phyloP scores from a whole-genome alignment of 2,329 filamentous ascomycete species.

The Lasiodiplodia theobromae region DNA sequence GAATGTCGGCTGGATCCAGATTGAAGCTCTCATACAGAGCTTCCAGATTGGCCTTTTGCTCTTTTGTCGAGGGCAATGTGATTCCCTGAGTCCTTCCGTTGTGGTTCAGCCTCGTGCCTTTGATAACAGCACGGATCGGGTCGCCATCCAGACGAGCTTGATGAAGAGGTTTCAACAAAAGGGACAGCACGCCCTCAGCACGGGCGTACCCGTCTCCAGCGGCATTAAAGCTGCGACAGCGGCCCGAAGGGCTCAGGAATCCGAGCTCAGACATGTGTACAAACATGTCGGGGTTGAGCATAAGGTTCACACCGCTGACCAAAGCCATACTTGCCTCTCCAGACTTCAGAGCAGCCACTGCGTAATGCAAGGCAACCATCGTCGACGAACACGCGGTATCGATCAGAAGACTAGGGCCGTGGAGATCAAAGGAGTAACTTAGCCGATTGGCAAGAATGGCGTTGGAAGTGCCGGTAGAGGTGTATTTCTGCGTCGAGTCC shows the following conservation, averaged over 20 bases:
- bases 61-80: slow-evolving; percentile 45
- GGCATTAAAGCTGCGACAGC: slow-evolving; percentile 52
- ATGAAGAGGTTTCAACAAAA: slow-evolving; percentile 64
- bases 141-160: slow-evolving; percentile 66
- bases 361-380: slow-evolving; percentile 39
- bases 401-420: slow-evolving; percentile 41
- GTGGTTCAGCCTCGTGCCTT: slow-evolving; percentile 50
- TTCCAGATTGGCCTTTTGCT: slow-evolving; percentile 47
- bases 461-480: slow-evolving; percentile 35
- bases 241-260: slow-evolving; percentile 42
- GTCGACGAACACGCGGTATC: slow-evolving; percentile 44
- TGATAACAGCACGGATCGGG: slow-evolving; percentile 54
- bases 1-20: slow-evolving; percentile 37
- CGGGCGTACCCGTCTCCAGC: slow-evolving; percentile 69
- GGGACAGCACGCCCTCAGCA: slow-evolving; percentile 66
- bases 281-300: slow-evolving; percentile 36
- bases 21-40: slow-evolving; percentile 45
- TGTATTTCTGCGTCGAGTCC: slow-evolving; percentile 15
- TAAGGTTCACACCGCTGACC: slow-evolving; percentile 34
- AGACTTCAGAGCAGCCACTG: slow-evolving; percentile 36
- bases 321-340: slow-evolving; percentile 30
- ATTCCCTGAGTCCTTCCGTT: slow-evolving; percentile 62
- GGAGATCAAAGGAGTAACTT: slow-evolving; percentile 40
- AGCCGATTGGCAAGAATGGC: slow-evolving; percentile 43
- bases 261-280: slow-evolving; percentile 34